phyloP scores from a whole-genome alignment of 75 land plant species.

The Sequoiadendron giganteum region DNA sequence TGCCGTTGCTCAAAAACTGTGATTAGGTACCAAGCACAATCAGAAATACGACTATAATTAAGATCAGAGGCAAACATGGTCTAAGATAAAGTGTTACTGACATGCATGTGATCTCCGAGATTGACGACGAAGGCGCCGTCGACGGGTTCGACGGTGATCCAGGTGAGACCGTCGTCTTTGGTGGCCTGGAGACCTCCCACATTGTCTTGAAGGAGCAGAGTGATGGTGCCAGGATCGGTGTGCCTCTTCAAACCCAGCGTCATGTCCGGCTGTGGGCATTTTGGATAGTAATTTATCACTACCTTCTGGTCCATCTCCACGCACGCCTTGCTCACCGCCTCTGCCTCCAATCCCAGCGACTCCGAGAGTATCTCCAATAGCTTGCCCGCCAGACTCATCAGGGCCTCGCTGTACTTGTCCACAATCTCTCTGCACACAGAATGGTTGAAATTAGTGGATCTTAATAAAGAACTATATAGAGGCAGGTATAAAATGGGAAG shows the following conservation, averaged over 20 bases:
- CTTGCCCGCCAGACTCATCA: slow-evolving; percentile 8
- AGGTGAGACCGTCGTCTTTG: slow-evolving; percentile 43
- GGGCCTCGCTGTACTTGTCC: slow-evolving; percentile 14
- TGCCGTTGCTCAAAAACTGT: slow-evolving; percentile 45
- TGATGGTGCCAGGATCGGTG: slow-evolving; percentile 70
- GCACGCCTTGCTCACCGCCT: not conserved
- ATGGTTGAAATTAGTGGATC: too few relatives aligned
- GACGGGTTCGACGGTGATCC: slow-evolving; percentile 75
- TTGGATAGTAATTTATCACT: slow-evolving; percentile 63
- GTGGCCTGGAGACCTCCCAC: slow-evolving; percentile 77
- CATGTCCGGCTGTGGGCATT: slow-evolving; percentile 68
- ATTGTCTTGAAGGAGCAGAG: slow-evolving; percentile 57
- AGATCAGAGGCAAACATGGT: not conserved
- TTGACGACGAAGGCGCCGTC: slow-evolving; percentile 73
- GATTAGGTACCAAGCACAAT: not conserved
- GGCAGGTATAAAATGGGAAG: too few relatives aligned
- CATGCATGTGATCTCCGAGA: slow-evolving; percentile 74
- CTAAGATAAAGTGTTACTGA: slow-evolving; percentile 15
- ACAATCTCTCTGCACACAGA: not conserved
- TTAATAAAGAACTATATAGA: too few relatives aligned
- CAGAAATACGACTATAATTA: not conserved
- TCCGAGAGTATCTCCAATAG: slow-evolving; percentile 15
- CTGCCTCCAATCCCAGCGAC: slow-evolving; percentile 13
- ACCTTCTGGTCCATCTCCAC: slow-evolving; percentile 67
- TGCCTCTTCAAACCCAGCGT: slow-evolving; percentile 68